A percentile compares a stretch with the other conserved stretches of the same genome.
Conservation (phyloP, 1,139 yeast genomes). For the Yamadazyma friedrichii region DNA sequence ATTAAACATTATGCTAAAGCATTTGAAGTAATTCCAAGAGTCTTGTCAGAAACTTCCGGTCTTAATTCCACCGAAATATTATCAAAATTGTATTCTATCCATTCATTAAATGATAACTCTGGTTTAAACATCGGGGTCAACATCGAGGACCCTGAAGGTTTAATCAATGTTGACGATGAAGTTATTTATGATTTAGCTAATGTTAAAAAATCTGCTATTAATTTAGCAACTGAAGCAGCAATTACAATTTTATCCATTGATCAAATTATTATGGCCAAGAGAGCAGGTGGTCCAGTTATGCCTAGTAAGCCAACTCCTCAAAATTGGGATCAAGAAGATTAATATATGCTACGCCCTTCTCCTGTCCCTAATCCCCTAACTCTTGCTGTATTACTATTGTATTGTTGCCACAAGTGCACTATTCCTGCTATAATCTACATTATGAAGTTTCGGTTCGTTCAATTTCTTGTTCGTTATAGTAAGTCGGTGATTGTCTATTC, state of each 20-base stretch:
- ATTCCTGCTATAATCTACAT: too few species aligned
- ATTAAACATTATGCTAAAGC: slow-evolving; percentile 94
- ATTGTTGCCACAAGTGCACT: too few species aligned
- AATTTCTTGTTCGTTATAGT: too few species aligned
- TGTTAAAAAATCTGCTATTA: slow-evolving; percentile 82
- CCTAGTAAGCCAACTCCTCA: slow-evolving; percentile 79
- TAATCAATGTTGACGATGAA: slow-evolving; percentile 65
- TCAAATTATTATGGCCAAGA: slow-evolving; percentile 90
- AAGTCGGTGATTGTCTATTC: too few species aligned
- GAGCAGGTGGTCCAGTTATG: slow-evolving; percentile 96
- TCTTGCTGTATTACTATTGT: too few species aligned
- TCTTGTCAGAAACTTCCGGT: slow-evolving; percentile 93
- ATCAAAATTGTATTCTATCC: slow-evolving; percentile 86
- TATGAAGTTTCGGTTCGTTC: too few species aligned
- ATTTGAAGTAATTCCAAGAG: slow-evolving; percentile 93
- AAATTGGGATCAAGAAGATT: slow-evolving; percentile 97
- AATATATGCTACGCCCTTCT: neutral
- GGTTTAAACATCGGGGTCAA: slow-evolving; percentile 64
- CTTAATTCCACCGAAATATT: slow-evolving; percentile 84
- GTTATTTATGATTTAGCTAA: slow-evolving; percentile 79
- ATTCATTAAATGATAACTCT: slow-evolving; percentile 39
- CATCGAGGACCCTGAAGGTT: slow-evolving; percentile 68
- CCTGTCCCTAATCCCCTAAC: too few species aligned
- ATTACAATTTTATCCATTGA: slow-evolving; percentile 86
- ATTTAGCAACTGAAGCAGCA: slow-evolving; percentile 95